Conservation (phyloP, 805 yeast species). For the Starmerella apis region DNA sequence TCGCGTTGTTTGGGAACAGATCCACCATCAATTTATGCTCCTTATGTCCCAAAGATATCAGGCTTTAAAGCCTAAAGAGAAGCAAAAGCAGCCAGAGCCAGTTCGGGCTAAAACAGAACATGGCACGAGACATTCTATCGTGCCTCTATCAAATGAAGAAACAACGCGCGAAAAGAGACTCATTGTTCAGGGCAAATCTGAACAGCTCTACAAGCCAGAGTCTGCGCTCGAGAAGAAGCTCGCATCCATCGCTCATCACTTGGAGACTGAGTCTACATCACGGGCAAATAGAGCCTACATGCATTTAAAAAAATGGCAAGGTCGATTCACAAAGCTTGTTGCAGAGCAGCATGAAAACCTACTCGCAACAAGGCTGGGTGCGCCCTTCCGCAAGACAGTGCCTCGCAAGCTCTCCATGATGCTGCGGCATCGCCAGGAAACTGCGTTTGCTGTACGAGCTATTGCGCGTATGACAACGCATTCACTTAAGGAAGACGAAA, state of each 20-base stretch:
- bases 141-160: background rate
- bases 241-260: background rate
- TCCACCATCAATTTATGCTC: slow-evolving; percentile 13
- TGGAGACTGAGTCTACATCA: slow-evolving; percentile 8
- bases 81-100: background rate
- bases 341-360: slow-evolving; percentile 10
- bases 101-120: background rate
- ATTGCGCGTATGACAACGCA: slow-evolving; percentile 29
- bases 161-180: background rate
- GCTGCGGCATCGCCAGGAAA: slow-evolving; percentile 27
- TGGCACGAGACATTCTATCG: background rate
- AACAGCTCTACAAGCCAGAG: slow-evolving; percentile 13
- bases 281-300: slow-evolving; percentile 7
- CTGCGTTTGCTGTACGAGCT: slow-evolving; percentile 29
- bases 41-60: slow-evolving; percentile 3
- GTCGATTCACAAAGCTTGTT: background rate
- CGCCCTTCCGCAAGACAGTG: slow-evolving; percentile 31
- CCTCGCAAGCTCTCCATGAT: slow-evolving; percentile 24
- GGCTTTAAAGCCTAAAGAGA: background rate
- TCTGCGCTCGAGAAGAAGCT: slow-evolving; percentile 17
- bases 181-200: background rate
- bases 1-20: slow-evolving; percentile 31
- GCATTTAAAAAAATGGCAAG: background rate
- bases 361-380: slow-evolving; percentile 27
- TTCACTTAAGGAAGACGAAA: slow-evolving; percentile 33